Base-by-base conservation (phyloP, 2,329 filamentous ascomycete species). In the Trichoderma simmonsii region DNA sequence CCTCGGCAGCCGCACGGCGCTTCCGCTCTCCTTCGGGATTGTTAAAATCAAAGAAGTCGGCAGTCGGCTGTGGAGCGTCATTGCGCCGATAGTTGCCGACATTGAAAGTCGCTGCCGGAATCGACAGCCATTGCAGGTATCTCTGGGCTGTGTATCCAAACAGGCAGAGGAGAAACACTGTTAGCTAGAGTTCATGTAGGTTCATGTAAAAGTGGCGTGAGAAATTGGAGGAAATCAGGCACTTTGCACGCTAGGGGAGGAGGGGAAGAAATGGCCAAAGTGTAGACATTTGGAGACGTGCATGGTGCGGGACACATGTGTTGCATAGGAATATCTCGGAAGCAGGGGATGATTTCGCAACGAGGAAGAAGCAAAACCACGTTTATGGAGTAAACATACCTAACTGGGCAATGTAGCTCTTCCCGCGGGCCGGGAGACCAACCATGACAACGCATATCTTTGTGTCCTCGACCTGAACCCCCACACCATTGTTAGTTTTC, bases 361-460 rank as follows among this genome's bases (percentile, higher is more conserved):
- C 4, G 9, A 14, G 9, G 36, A 61, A 51, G 48, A 21, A 39
- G 39, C 39, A 54, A 51, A 21, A n/a, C 4, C 4, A 48, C 7
- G 9, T 14, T 48, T 21, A 43, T 15, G 9, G 34, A 32, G 15
- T 26, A 54, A 7, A 59, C 85, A 79, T 86, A 96, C 95, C 94
- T 89, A 98, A 98, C 79, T 97, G 94, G 76, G 96, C 95, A 81
- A 99, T 98, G 82, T 97, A 90, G 85, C 94, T 97, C 88, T 99
- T 99, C 79, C 96, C 96, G 77, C 96, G 88, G 73, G 96, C 96
- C 70, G 96, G 96, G 80, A 99, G 87, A 76, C 96, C 96, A 73
- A 99, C 96, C 96, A 99, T 98, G 78, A 99, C 94, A 75, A 99
- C 95, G 82, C 95, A 98, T 85, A 99, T 97, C 82, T 93, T 93